phyloP scores from a whole-genome alignment of 352 stramenopile genomes.

The Globisporangium recalcitrans region DNA sequence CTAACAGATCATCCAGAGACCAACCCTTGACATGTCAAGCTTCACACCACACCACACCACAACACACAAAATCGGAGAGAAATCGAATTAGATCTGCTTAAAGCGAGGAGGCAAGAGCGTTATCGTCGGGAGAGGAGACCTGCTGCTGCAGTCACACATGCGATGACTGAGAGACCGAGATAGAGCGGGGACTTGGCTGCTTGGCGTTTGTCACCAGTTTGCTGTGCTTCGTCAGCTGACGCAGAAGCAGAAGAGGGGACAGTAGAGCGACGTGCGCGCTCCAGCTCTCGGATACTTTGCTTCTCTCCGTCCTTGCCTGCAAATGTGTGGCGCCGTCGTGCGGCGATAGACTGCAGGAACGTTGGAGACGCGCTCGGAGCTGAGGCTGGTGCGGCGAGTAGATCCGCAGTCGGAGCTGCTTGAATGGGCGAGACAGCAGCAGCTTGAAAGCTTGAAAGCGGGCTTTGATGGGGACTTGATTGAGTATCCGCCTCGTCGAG shows the following conservation, averaged over 20 bases:
- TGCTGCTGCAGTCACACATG: conserved; percentile 39
- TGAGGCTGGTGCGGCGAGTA: background rate
- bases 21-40: background rate
- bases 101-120: conserved; percentile 4
- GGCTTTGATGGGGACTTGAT: background rate
- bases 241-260: background rate
- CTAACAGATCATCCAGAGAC: background rate
- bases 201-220: background rate
- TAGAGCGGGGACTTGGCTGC: conserved; percentile 30
- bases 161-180: conserved; percentile 47
- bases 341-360: conserved; percentile 11
- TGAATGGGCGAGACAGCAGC: conserved; percentile 4
- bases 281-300: background rate
- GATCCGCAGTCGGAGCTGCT: background rate
- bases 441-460: background rate
- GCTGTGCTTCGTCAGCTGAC: background rate
- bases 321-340: conserved; percentile 16
- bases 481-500: background rate
- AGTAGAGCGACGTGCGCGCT: conserved; percentile 12
- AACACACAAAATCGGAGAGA: conserved; percentile 1
- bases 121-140: conserved; percentile 37
- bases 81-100: conserved; percentile 1
- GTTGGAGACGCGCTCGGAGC: background rate
- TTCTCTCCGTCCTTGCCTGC: conserved; percentile 17
- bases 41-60: background rate